Percentiles rank a stretch among this genome's conserved stretches.
phyloP scores from a whole-genome alignment of 1,284 basidiomycete genomes.

The Tilletia walkeri region DNA sequence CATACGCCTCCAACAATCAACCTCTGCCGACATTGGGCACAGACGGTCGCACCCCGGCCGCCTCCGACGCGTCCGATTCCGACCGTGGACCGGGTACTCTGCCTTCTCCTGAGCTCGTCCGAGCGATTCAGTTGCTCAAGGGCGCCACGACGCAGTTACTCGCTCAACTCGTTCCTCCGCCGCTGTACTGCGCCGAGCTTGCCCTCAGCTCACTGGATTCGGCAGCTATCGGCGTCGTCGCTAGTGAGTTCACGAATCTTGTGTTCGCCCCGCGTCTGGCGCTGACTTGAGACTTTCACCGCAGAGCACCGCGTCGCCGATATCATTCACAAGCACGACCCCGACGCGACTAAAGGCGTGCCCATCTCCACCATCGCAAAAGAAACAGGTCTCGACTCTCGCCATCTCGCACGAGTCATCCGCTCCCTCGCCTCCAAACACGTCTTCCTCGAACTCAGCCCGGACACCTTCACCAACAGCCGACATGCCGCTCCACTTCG shows the following conservation, averaged over 20 bases:
- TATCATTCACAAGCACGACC: slow-evolving; percentile 11
- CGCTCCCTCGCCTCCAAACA: slow-evolving; percentile 13
- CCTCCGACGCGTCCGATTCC: neutral
- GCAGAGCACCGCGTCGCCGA: slow-evolving; percentile 2
- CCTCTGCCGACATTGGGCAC: neutral
- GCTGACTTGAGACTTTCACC: neutral
- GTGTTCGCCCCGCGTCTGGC: neutral
- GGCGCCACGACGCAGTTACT: neutral
- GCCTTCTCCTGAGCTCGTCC: neutral
- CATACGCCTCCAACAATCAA: neutral
- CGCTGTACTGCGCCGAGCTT: neutral
- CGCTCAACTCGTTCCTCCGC: neutral
- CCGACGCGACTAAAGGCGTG: slow-evolving; percentile 1
- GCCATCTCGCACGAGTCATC: slow-evolving; percentile 15
- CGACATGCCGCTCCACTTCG: slow-evolving; percentile 6
- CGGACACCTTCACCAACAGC: slow-evolving; percentile 10
- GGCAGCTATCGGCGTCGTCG: slow-evolving; percentile 3
- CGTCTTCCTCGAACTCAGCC: slow-evolving; percentile 11
- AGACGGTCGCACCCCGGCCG: too few species aligned
- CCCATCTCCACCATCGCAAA: neutral
- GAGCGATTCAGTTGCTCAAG: neutral
- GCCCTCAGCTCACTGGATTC: neutral
- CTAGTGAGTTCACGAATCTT: neutral
- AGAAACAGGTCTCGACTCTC: slow-evolving; percentile 5
- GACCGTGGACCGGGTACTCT: neutral